Percentiles rank a stretch among this genome's conserved stretches.
Conservation (phyloP, 768 basidiomycete species). For the Serendipita vermifera region DNA sequence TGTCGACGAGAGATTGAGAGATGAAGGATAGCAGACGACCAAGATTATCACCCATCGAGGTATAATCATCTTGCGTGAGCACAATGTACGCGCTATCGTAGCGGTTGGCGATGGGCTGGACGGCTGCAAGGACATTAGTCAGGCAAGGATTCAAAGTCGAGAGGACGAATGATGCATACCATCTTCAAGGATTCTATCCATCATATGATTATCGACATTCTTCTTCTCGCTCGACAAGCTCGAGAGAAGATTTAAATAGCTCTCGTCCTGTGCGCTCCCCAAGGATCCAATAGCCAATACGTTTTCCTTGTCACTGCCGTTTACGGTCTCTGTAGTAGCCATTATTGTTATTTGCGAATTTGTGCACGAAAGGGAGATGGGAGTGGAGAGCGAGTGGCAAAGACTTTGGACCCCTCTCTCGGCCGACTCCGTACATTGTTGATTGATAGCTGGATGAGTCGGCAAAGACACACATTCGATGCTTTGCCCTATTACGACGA, state of each 20-base stretch:
- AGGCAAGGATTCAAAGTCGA: not conserved
- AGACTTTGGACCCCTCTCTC: too few species aligned
- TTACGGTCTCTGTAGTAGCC: too few species aligned
- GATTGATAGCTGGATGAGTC: too few species aligned
- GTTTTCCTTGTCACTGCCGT: too few species aligned
- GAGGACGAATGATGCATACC: slow-evolving; percentile 1
- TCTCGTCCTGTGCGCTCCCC: not conserved
- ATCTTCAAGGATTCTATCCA: slow-evolving; percentile 63
- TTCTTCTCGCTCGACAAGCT: slow-evolving; percentile 12
- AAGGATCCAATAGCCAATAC: not conserved
- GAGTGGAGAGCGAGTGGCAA: too few species aligned
- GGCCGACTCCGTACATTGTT: too few species aligned
- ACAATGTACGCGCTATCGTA: slow-evolving; percentile 58
- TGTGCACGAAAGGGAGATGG: too few species aligned
- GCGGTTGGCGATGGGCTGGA: slow-evolving; percentile 35
- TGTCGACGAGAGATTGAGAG: slow-evolving; percentile 43
- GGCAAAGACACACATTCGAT: slow-evolving; percentile 44
- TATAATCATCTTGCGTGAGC: slow-evolving; percentile 53
- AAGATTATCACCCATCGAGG: slow-evolving; percentile 38
- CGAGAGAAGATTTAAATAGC: not conserved
- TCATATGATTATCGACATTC: slow-evolving; percentile 61
- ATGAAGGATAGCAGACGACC: slow-evolving; percentile 47
- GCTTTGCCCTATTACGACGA: slow-evolving; percentile 92
- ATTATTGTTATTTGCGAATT: too few species aligned
- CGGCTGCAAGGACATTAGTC: slow-evolving; percentile 32